Percentiles rank a stretch among this genome's conserved stretches.
These are phyloP conservation scores for Penicillium angulare DNA, from an alignment of 495 filamentous ascomycete species.

Conservation along the genomic window DNA sequence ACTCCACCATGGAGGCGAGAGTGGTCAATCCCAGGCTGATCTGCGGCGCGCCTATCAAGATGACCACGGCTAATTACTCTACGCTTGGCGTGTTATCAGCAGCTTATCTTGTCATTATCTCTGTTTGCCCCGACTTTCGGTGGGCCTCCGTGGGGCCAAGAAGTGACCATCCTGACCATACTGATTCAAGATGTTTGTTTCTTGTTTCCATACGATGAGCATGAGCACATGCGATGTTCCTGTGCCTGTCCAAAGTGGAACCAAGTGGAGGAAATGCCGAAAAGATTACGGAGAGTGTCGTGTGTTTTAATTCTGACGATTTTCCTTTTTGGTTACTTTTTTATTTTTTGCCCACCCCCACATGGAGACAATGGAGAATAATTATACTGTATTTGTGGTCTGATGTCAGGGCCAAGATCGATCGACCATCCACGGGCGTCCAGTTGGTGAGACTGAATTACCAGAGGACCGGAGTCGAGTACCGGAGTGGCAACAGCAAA, in stretches of 20 bases:
- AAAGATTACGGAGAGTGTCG: too few species aligned
- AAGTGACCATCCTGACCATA: not conserved
- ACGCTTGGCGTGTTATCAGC: conserved; percentile 1
- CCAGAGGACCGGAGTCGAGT: not conserved
- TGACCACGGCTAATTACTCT: conserved; percentile 34
- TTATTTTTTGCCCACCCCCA: not conserved
- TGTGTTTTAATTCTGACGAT: not conserved
- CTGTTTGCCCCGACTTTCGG: conserved; percentile 1
- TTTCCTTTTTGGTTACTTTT: too few species aligned
- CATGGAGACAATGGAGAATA: not conserved
- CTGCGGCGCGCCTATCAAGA: conserved; percentile 7
- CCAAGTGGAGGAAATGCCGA: too few species aligned
- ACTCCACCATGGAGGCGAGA: conserved; percentile 1
- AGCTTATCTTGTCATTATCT: conserved; percentile 6
- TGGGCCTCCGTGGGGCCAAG: conserved; percentile 1
- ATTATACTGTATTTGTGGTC: not conserved
- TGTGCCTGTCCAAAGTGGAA: conserved; percentile 4
- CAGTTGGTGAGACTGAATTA: not conserved
- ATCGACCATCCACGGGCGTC: not conserved
- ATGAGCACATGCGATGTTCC: not conserved
- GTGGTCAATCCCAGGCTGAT: not conserved
- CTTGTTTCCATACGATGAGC: too few species aligned
- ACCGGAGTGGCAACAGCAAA: not conserved
- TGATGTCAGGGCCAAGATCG: not conserved
- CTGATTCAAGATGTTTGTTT: not conserved